Evolutionary conservation across 345 rosid genomes (phyloP).

Genomic region (Acer saccharum): DNA sequence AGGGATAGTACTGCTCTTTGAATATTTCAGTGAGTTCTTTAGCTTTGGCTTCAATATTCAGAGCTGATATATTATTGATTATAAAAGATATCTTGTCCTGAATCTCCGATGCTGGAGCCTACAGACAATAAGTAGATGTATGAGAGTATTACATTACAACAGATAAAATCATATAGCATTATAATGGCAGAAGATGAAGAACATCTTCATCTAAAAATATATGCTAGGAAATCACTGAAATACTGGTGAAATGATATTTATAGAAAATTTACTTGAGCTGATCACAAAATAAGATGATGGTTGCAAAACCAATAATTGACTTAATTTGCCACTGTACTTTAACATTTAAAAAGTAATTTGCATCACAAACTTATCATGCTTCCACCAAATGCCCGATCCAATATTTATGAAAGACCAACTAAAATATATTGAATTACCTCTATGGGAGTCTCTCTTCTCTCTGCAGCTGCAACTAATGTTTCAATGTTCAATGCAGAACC

Average conservation of each 20-base stretch:
- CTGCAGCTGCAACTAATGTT: conserved; percentile 96
- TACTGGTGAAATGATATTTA: not conserved
- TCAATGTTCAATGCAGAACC: conserved; percentile 97
- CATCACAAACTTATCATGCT: not conserved
- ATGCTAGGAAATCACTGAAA: not conserved
- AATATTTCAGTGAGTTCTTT: conserved; percentile 85
- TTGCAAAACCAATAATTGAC: not conserved
- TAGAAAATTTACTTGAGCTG: not conserved
- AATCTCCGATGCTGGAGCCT: conserved; percentile 83
- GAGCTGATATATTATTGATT: conserved; percentile 77
- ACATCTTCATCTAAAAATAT: not conserved
- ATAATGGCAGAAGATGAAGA: not conserved
- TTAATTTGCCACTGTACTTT: not conserved
- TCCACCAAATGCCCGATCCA: conserved; percentile 3
- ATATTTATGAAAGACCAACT: not conserved
- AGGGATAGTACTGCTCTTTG: conserved; percentile 79
- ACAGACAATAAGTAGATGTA: conserved; percentile 22
- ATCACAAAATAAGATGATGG: not conserved
- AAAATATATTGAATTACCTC: conserved; percentile 52
- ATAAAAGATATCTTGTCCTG: conserved; percentile 93
- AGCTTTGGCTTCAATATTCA: conserved; percentile 80
- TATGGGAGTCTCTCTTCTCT: conserved; percentile 82
- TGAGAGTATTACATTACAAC: not conserved
- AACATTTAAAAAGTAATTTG: not conserved
- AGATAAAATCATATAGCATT: not conserved